These are phyloP conservation scores for Chaetomidium leptoderma DNA, from an alignment of 495 filamentous ascomycete genomes.

Conservation along the genomic window DNA sequence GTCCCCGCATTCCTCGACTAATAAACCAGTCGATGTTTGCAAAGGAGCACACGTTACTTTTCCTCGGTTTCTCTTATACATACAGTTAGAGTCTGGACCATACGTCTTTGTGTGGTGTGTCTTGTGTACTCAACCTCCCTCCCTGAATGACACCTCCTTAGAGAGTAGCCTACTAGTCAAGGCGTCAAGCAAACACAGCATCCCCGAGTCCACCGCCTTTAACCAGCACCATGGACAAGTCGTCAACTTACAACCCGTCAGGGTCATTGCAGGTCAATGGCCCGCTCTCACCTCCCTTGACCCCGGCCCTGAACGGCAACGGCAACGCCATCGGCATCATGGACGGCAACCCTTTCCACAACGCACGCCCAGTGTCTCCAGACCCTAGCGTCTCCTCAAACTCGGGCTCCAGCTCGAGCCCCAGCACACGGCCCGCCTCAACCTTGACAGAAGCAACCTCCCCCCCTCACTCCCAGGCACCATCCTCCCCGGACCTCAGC, in stretches of 20 bases:
- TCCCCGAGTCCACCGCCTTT: neutral
- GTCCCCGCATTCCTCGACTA: neutral
- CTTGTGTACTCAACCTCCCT: neutral
- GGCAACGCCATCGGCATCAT: constrained; percentile 12
- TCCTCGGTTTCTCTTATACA: neutral
- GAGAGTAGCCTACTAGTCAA: neutral
- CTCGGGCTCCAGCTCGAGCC: neutral
- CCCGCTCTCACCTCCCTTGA: constrained; percentile 27
- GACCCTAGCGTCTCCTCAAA: constrained; percentile 6
- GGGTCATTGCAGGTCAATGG: constrained; percentile 22
- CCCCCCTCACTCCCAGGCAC: neutral
- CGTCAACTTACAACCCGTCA: neutral
- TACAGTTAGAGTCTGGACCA: neutral
- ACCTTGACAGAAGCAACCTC: constrained; percentile 11
- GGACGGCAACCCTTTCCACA: neutral
- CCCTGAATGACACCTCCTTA: neutral
- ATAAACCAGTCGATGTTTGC: neutral
- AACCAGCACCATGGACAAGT: constrained; percentile 11
- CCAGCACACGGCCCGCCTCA: neutral
- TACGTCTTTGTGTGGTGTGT: neutral
- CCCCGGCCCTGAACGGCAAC: constrained; percentile 21
- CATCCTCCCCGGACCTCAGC: neutral
- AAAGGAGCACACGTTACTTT: neutral
- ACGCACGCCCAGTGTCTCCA: constrained; percentile 15
- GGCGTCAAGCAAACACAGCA: neutral